Conservation (phyloP, 768 basidiomycete genomes). For the Tricholoma bakamatsutake region DNA sequence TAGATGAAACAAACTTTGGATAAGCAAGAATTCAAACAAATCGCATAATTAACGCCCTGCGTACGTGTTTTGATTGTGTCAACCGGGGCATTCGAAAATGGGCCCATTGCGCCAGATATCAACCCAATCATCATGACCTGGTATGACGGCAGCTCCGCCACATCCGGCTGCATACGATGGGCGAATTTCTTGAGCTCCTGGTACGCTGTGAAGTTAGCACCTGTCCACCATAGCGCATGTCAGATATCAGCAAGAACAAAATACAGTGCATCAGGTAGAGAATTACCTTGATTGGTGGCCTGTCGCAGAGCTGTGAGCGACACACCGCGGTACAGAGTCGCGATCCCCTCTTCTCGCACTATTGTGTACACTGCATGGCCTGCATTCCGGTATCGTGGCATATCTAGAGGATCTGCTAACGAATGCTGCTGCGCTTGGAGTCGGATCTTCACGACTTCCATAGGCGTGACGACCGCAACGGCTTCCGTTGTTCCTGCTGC, state of each 20-base stretch:
- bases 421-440: slow-evolving; percentile 98
- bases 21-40: not conserved
- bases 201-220: slow-evolving; percentile 97
- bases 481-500: slow-evolving; percentile 96
- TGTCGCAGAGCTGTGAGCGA: slow-evolving; percentile 90
- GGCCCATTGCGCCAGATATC: slow-evolving; percentile 96
- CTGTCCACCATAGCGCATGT: slow-evolving; percentile 25
- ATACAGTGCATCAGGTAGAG: slow-evolving; percentile 1
- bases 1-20: slow-evolving; percentile 19
- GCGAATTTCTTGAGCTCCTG: slow-evolving; percentile 91
- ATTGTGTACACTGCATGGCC: slow-evolving; percentile 96
- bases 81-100: slow-evolving; percentile 95
- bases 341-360: slow-evolving; percentile 83
- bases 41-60: slow-evolving; percentile 18
- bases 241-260: not conserved
- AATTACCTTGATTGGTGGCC: slow-evolving; percentile 91
- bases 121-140: slow-evolving; percentile 95
- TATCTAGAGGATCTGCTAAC: slow-evolving; percentile 89
- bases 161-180: slow-evolving; percentile 70
- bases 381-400: slow-evolving; percentile 92
- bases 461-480: slow-evolving; percentile 90
- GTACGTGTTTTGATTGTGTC: slow-evolving; percentile 93
- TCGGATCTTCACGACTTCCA: slow-evolving; percentile 99
- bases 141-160: slow-evolving; percentile 80
- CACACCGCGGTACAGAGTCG: slow-evolving; percentile 88